Conservation (phyloP, 192 early-diverging fungal species). For the Umbelopsis ramanniana region DNA sequence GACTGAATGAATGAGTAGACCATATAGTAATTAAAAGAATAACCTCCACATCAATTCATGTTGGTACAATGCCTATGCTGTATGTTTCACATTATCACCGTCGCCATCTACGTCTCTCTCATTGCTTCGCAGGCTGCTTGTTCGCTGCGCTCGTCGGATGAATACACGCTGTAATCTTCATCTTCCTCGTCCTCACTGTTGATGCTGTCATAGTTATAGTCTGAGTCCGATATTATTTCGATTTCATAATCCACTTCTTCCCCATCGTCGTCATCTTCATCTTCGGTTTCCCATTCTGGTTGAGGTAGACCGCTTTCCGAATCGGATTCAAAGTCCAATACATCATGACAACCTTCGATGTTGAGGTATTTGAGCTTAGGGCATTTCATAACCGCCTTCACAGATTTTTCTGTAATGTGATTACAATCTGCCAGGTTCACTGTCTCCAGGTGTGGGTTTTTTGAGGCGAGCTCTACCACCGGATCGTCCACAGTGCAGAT, state of each 20-base stretch:
- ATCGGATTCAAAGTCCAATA: conserved; percentile 36
- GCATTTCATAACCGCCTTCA: conserved; percentile 63
- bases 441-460: conserved; percentile 40
- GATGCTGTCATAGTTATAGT: background rate
- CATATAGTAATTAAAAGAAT: conserved; percentile 6
- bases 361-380: conserved; percentile 46
- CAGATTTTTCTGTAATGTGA: conserved; percentile 42
- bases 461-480: background rate
- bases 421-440: conserved; percentile 71
- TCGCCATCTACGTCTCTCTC: background rate
- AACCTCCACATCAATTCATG: background rate
- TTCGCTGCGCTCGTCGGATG: background rate
- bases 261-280: conserved; percentile 34
- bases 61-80: background rate
- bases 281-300: conserved; percentile 43
- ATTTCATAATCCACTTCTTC: background rate
- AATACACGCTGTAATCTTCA: too few relatives aligned
- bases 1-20: conserved; percentile 14
- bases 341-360: conserved; percentile 34
- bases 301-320: conserved; percentile 30
- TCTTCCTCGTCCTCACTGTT: too few relatives aligned
- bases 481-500: conserved; percentile 1
- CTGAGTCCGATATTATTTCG: background rate
- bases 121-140: background rate
- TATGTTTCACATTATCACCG: background rate